A percentile compares a stretch with the other conserved stretches of the same genome.
Evolutionary conservation across 306 rosid genomes (phyloP).

Genomic region (Rosa lucieae): DNA sequence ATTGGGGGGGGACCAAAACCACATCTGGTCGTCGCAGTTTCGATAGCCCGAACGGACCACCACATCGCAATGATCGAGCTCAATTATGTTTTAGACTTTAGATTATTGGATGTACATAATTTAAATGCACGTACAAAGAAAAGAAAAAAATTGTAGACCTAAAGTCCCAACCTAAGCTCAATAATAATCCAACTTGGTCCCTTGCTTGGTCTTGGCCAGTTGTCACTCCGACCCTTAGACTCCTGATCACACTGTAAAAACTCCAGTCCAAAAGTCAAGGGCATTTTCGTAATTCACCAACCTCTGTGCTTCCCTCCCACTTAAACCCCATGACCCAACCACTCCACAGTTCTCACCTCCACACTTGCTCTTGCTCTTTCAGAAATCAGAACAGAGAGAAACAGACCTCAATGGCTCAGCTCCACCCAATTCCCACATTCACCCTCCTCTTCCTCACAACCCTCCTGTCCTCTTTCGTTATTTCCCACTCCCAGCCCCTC

Average conservation of each 20-base stretch:
- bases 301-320: neutral
- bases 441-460: constrained; percentile 18
- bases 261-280: neutral
- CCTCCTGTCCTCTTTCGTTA: constrained; percentile 15
- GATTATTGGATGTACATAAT: neutral
- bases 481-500: constrained; percentile 39
- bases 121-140: neutral
- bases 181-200: neutral
- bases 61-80: neutral
- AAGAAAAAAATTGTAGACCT: neutral
- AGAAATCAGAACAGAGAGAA: neutral
- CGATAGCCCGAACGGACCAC: neutral
- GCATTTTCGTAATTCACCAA: neutral
- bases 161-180: neutral
- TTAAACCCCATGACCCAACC: constrained; percentile 3
- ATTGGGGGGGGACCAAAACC: neutral
- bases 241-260: neutral
- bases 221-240: neutral
- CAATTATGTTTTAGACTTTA: neutral
- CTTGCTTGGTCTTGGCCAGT: neutral
- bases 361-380: neutral
- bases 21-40: neutral
- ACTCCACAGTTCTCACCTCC: neutral
- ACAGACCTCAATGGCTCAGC: constrained; percentile 34
- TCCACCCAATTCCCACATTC: constrained; percentile 4